Base-by-base conservation (phyloP, 768 basidiomycete species). In the Tricholoma matsutake region DNA sequence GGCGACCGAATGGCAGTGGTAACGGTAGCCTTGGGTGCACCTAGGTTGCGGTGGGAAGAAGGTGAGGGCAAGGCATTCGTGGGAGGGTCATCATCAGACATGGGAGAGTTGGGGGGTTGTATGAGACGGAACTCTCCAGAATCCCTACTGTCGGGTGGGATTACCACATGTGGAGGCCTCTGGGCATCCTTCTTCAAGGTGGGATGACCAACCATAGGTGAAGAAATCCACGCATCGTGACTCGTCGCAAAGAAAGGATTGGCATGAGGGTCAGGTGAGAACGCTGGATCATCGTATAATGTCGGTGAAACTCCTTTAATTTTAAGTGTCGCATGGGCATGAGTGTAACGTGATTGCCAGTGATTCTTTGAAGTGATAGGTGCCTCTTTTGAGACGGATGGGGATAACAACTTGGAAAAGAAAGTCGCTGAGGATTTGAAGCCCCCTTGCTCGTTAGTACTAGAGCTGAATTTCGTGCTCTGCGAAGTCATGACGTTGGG, bases 281-380 rank as follows among this genome's bases (percentile, higher is more conserved):
- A 86, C 0, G 85, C 85, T 54, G 84, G 85, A 65, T 84, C 83
- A 66, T 82, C 76, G 56, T 78, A 75, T 3, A 79, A 25, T 6
- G 73, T 62, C 67, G 56, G 62, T 18, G 74, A 55, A 65, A 71
- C 54, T 66, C 71, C 69, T 58, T 39, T 67, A 61, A 56, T 41
- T 25, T 47, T 54, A 54, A 43, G 56, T 37, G 39, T 31, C 9
- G 8, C 16, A 16, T 20, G 13, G 29, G 14, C 20, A 28, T 16
- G 14, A 28, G 10, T 56, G 39, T n/a, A 57, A 57, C 47, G 56
- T 34, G 56, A 47, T 25, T n/a, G 22, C 39, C 9, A 3, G 29
- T n/a, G 51, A 8, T 53, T 53, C 51, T 32, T 53, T 14, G 51
- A 53, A 32, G 28, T 16, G n/a, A n/a, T n/a, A 14, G 51, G 51